A percentile compares a stretch with the other conserved stretches of the same genome.
phyloP scores from a whole-genome alignment of 202 grass and related monocot genomes.

The Zizania palustris region DNA sequence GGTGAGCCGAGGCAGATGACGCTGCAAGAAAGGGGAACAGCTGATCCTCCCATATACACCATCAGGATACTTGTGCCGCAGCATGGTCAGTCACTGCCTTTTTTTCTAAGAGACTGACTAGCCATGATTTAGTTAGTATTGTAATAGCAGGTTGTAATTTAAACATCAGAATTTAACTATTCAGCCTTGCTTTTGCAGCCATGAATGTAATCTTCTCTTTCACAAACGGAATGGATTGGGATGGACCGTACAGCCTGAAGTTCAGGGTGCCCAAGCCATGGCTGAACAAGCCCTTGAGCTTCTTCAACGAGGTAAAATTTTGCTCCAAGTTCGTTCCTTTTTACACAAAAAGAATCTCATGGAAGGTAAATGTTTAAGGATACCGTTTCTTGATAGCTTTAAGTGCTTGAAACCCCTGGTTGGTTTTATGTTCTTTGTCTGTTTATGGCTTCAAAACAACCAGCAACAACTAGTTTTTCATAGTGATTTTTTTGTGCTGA shows the following conservation, averaged over 20 bases:
- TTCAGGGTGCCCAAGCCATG: slow-evolving; percentile 75
- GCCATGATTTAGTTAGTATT: neutral
- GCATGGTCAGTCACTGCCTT: slow-evolving; percentile 49
- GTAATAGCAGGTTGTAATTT: neutral
- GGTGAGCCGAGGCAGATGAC: slow-evolving; percentile 91
- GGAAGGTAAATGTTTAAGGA: neutral
- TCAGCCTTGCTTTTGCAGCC: slow-evolving; percentile 48
- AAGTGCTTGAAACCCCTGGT: neutral
- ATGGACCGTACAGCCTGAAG: slow-evolving; percentile 73
- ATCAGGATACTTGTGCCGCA: slow-evolving; percentile 79
- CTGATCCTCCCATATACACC: slow-evolving; percentile 74
- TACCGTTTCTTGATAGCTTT: neutral
- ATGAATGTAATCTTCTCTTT: slow-evolving; percentile 82
- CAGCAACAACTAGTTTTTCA: too few relatives aligned
- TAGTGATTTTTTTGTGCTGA: neutral
- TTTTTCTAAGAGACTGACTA: neutral
- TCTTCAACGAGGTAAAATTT: slow-evolving; percentile 72
- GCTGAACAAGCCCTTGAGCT: slow-evolving; percentile 69
- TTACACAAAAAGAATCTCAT: neutral
- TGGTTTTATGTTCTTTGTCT: neutral
- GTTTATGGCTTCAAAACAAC: neutral
- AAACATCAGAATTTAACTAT: neutral
- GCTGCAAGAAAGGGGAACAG: slow-evolving; percentile 67
- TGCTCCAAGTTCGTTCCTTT: neutral
- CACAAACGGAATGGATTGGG: slow-evolving; percentile 84